A percentile compares a stretch with the other conserved stretches of the same genome.
phyloP scores from a whole-genome alignment of 441 rosid genomes.

The Pelargonium exstipulatum region DNA sequence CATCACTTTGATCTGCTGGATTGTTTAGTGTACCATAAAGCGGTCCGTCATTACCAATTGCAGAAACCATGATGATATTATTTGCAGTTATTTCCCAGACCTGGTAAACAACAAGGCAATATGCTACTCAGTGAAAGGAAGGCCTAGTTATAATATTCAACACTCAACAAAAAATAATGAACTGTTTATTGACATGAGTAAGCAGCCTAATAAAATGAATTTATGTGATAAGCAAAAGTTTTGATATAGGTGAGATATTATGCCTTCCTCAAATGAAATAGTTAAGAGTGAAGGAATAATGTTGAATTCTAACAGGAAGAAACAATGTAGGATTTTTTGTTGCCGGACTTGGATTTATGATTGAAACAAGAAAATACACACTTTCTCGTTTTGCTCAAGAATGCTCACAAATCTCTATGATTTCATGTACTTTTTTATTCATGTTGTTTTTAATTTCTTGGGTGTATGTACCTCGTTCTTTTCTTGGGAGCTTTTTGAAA shows the following conservation, averaged over 20 bases:
- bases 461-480: too few relatives aligned
- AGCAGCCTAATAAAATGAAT: neutral
- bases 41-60: slow-evolving; percentile 99
- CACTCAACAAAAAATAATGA: slow-evolving; percentile 10
- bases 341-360: too few relatives aligned
- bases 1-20: slow-evolving; percentile 98
- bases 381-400: too few relatives aligned
- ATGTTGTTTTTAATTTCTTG: too few relatives aligned
- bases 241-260: neutral
- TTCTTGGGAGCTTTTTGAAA: too few relatives aligned
- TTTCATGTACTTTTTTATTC: too few relatives aligned
- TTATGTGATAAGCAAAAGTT: neutral
- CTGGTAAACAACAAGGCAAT: slow-evolving; percentile 37
- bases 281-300: neutral
- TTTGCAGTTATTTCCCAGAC: slow-evolving; percentile 98
- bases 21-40: slow-evolving; percentile 98
- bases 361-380: too few relatives aligned
- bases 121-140: slow-evolving; percentile 12
- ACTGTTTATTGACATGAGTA: slow-evolving; percentile 5
- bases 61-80: slow-evolving; percentile 97
- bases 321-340: too few relatives aligned
- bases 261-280: neutral
- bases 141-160: slow-evolving; percentile 10
- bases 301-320: neutral
- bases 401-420: too few relatives aligned